phyloP scores from a whole-genome alignment of 1,284 basidiomycete genomes.

The Tylopilus sp. region DNA sequence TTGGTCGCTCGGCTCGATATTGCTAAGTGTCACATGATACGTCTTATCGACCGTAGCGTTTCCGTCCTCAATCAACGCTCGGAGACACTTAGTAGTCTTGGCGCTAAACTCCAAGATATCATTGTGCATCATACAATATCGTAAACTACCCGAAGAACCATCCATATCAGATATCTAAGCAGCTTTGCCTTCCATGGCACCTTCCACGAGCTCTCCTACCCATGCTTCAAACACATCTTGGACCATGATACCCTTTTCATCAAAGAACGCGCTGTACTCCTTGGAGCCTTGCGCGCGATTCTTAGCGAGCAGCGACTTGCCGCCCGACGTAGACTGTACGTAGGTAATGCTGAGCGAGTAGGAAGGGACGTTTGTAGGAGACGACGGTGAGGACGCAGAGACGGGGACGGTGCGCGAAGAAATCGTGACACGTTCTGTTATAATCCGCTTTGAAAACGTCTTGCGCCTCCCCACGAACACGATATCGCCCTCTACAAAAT shows the following conservation, averaged over 20 bases:
- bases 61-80: neutral
- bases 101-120: conserved; percentile 17
- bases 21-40: too few species aligned
- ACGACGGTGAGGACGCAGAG: conserved; percentile 28
- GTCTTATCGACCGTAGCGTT: neutral
- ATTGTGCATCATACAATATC: conserved; percentile 32
- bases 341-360: conserved; percentile 65
- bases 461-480: conserved; percentile 83
- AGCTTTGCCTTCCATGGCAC: conserved; percentile 53
- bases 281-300: conserved; percentile 51
- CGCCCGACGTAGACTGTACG: conserved; percentile 68
- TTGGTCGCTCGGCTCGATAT: neutral
- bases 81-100: neutral
- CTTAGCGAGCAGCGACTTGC: conserved; percentile 70
- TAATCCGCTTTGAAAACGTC: conserved; percentile 81
- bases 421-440: conserved; percentile 76
- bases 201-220: conserved; percentile 66
- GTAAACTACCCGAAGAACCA: conserved; percentile 14
- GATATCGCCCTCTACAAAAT: conserved; percentile 75
- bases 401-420: conserved; percentile 58
- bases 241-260: conserved; percentile 65
- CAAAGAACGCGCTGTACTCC: conserved; percentile 67
- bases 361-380: conserved; percentile 43
- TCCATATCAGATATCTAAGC: conserved; percentile 17
- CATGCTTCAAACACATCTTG: conserved; percentile 68